phyloP scores from a whole-genome alignment of 768 basidiomycete genomes.

The Pisolithus sp. region DNA sequence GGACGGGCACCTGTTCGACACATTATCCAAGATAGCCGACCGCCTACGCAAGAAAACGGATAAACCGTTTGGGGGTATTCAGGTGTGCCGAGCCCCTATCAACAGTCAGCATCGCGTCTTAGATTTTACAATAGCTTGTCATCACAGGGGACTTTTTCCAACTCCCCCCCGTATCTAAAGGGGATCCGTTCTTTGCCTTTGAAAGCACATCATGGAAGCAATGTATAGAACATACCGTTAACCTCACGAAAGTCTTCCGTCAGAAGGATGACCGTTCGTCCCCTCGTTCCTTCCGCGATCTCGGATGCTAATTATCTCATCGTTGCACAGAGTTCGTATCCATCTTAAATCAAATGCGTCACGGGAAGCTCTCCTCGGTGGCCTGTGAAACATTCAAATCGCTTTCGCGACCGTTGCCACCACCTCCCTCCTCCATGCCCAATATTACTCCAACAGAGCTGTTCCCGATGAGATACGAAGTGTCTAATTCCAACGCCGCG shows the following conservation, averaged over 20 bases:
- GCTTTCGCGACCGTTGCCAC: conserved; percentile 31
- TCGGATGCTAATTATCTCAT: not conserved
- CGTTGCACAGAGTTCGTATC: conserved; percentile 50
- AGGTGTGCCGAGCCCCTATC: conserved; percentile 30
- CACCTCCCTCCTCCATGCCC: conserved; percentile 19
- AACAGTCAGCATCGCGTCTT: not conserved
- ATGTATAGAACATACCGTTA: conserved; percentile 53
- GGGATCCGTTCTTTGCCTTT: conserved; percentile 53
- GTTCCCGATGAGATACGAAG: conserved; percentile 64
- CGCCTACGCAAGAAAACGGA: conserved; percentile 43
- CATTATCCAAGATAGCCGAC: conserved; percentile 46
- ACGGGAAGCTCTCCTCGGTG: conserved; percentile 43
- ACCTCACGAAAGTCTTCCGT: conserved; percentile 65
- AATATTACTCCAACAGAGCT: conserved; percentile 44
- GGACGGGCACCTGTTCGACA: conserved; percentile 56
- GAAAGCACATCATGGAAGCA: conserved; percentile 42
- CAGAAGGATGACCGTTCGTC: conserved; percentile 63
- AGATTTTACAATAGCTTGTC: conserved; percentile 32
- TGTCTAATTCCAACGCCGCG: conserved; percentile 54
- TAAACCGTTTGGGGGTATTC: conserved; percentile 62
- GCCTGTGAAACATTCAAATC: conserved; percentile 44
- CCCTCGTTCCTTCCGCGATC: not conserved
- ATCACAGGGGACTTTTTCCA: conserved; percentile 58
- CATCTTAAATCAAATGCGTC: conserved; percentile 72
- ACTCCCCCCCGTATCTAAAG: conserved; percentile 46